phyloP scores from a whole-genome alignment of 2,329 filamentous ascomycete genomes.

The Pseudogymnoascus sp. region DNA sequence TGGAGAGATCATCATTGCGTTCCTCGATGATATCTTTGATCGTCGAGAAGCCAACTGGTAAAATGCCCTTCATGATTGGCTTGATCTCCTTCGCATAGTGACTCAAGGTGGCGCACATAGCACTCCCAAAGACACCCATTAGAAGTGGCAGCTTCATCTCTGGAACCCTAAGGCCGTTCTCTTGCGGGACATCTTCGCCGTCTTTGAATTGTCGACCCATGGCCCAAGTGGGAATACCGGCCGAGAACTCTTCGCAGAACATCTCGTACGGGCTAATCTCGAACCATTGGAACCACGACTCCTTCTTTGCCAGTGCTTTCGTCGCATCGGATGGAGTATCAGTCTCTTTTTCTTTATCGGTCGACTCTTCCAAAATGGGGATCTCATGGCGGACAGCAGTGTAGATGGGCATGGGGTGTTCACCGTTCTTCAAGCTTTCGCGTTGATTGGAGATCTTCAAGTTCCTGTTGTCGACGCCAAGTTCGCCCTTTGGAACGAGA shows the following conservation, averaged over 20 bases:
- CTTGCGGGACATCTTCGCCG: constrained; percentile 56
- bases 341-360: constrained; percentile 30
- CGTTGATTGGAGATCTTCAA: constrained; percentile 88
- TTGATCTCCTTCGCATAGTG: constrained; percentile 94
- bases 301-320: constrained; percentile 48
- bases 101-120: constrained; percentile 89
- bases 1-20: constrained; percentile 75
- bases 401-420: constrained; percentile 87
- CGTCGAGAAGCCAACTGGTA: constrained; percentile 57
- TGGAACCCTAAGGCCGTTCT: constrained; percentile 61
- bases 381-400: constrained; percentile 95
- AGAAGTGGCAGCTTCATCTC: constrained; percentile 78
- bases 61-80: constrained; percentile 66
- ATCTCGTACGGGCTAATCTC: constrained; percentile 93
- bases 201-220: constrained; percentile 74
- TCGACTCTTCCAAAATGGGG: constrained; percentile 50
- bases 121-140: constrained; percentile 92
- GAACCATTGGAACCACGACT: constrained; percentile 97
- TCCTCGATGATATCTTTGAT: constrained; percentile 79
- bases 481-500: constrained; percentile 77
- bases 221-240: constrained; percentile 92
- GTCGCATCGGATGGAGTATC: constrained; percentile 38
- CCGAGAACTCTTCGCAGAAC: constrained; percentile 85
- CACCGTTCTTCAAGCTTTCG: constrained; percentile 65
- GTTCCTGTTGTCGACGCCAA: constrained; percentile 67